Conservation (phyloP, 352 stramenopile genomes). For the Detonula confervacea region DNA sequence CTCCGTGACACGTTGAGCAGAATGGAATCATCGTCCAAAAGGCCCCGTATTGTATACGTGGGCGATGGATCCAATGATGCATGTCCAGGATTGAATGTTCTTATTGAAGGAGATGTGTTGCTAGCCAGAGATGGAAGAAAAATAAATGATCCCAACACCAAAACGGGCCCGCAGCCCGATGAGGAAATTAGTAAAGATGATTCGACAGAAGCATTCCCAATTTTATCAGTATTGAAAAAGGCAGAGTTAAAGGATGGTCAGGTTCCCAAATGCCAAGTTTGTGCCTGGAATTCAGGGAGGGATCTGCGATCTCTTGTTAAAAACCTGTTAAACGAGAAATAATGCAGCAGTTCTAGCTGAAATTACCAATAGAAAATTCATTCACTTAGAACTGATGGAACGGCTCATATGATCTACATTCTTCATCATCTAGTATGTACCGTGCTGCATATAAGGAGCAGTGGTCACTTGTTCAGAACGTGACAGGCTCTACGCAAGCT, state of each 20-base stretch:
- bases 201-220: conserved; percentile 24
- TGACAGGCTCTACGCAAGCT: no score
- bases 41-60: conserved; percentile 49
- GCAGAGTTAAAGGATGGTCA: conserved; percentile 21
- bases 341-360: no score
- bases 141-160: conserved; percentile 35
- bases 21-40: conserved; percentile 11
- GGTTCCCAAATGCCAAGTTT: conserved; percentile 40
- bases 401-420: no score
- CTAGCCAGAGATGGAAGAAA: conserved; percentile 39
- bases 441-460: no score
- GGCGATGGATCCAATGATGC: conserved; percentile 59
- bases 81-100: conserved; percentile 45
- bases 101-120: conserved; percentile 44
- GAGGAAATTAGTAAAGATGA: conserved; percentile 24
- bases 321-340: conserved; percentile 41
- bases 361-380: no score
- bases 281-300: conserved; percentile 37
- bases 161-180: conserved; percentile 30
- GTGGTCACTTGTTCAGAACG: no score
- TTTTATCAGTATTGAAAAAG: conserved; percentile 49
- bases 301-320: conserved; percentile 35
- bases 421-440: no score
- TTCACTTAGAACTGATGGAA: no score
- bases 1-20: conserved; percentile 44